Percentiles rank a stretch among this genome's conserved stretches.
Conservation (phyloP, 75 land plant species). For the Pinus tabuliformis region DNA sequence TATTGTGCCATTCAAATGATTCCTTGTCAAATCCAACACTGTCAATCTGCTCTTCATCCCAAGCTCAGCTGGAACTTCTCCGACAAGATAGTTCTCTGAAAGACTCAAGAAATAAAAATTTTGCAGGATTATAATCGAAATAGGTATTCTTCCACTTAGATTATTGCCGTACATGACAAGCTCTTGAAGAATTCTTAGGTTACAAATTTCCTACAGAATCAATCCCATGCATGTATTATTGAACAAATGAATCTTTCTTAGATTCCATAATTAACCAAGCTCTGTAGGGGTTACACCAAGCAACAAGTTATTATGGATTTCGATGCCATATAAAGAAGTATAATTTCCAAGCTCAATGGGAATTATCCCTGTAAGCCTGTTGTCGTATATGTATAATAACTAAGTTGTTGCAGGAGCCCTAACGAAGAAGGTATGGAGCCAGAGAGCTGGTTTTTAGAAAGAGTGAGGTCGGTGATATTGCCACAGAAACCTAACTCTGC, state of each 20-base stretch:
- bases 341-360: slow-evolving; percentile 30
- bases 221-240: slow-evolving; percentile 12
- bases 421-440: slow-evolving; percentile 38
- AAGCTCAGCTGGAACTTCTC: slow-evolving; percentile 1
- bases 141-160: slow-evolving; percentile 24
- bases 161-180: slow-evolving; percentile 36
- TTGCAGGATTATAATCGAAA: too few relatives aligned
- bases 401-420: slow-evolving; percentile 21
- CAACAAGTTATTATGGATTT: slow-evolving; percentile 19
- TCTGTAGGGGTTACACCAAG: slow-evolving; percentile 22
- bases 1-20: slow-evolving; percentile 39
- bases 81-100: slow-evolving; percentile 21
- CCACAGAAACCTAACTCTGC: slow-evolving; percentile 19
- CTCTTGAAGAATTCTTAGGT: slow-evolving; percentile 17
- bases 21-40: slow-evolving; percentile 39
- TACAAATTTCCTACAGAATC: slow-evolving; percentile 18
- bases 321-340: slow-evolving; percentile 10
- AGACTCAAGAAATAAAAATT: slow-evolving; percentile 20
- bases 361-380: slow-evolving; percentile 20
- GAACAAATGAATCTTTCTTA: background rate
- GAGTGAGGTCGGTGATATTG: background rate
- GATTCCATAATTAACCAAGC: slow-evolving; percentile 5
- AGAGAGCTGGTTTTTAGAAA: slow-evolving; percentile 9
- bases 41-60: slow-evolving; percentile 20
- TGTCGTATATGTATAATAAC: slow-evolving; percentile 8